Conservation (phyloP, 2,329 filamentous ascomycete species). For the Talaromyces sp. region DNA sequence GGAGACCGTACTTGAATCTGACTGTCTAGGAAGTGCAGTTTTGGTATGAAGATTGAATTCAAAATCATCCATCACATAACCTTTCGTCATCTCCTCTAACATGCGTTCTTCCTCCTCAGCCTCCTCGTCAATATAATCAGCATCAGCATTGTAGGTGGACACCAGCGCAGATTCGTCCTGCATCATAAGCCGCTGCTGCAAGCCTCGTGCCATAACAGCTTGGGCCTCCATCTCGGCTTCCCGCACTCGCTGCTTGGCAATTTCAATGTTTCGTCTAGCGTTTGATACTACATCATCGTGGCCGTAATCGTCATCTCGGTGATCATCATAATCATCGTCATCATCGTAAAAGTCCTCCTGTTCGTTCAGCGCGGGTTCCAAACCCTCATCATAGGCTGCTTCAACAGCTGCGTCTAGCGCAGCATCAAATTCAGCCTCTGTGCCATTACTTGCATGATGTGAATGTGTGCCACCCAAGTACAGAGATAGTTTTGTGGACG, state of each 20-base stretch:
- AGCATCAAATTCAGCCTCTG: constrained; percentile 88
- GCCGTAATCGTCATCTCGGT: constrained; percentile 11
- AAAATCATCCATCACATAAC: constrained; percentile 79
- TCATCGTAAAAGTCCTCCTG: constrained; percentile 27
- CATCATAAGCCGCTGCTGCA: constrained; percentile 50
- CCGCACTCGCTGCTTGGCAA: constrained; percentile 71
- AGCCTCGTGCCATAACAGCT: constrained; percentile 58
- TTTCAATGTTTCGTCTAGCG: constrained; percentile 64
- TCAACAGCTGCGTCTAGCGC: constrained; percentile 94
- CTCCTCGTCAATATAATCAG: constrained; percentile 58
- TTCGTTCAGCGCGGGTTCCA: constrained; percentile 60
- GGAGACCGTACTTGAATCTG: constrained; percentile 77
- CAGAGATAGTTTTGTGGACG: constrained; percentile 72
- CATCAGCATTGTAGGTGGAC: constrained; percentile 24
- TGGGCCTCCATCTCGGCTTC: constrained; percentile 69
- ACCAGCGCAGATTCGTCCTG: constrained; percentile 28
- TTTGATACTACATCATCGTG: constrained; percentile 41
- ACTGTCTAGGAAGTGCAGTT: constrained; percentile 69
- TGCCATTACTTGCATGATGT: constrained; percentile 64
- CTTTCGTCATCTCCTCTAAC: constrained; percentile 82
- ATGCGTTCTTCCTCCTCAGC: constrained; percentile 71
- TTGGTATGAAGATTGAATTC: constrained; percentile 68
- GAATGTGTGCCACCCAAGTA: constrained; percentile 56
- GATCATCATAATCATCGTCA: constrained; percentile 12
- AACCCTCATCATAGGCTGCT: constrained; percentile 89